Evolutionary conservation across 176 grass and related monocot species (phyloP), one percentile per base, ranked within the genome.

Genomic region (Saccharum spontaneum): DNA sequence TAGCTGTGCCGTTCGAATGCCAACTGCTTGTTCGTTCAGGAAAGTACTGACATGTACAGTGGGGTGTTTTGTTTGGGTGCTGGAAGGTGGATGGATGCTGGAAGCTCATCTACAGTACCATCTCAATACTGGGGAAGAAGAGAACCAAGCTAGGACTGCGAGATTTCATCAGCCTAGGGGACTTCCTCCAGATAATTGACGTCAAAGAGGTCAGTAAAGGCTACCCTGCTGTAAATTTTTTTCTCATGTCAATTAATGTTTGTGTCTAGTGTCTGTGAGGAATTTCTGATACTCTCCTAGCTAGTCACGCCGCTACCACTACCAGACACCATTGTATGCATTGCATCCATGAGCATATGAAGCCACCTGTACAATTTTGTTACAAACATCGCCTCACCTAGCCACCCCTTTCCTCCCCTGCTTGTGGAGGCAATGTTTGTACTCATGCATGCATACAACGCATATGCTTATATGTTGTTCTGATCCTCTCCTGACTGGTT

Each of bases 81-180:
- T 89, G 34, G 36, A 75, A 98, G 93, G 93, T 95, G 76, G 89
- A 92, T 77, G 95, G 95, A 80, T 86, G 84, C 77, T 98, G 95
- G 94, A 97, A 87, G 87, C 85, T 98, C 82, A 66, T 98, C 84
- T 98, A 98, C 11, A 98, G 91, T 80, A 98, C 95, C 6, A 89
- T 98, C 73, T 91, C 95, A 2, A 92, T 95, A 22, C 89, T 98
- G 38, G 95, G 89, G 7, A 83, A 88, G 23, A 98, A 84, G 87
- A 89, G 95, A 62, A 95, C 95, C 34, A 87, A 88, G 55, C 8
- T 98, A 59, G 95, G 95, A 23, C 69, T 98, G 26, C 75, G 95
- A 30, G 93, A 86, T 79, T 95, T 98, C 83, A 93, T 95, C 52
- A 85, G 79, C 74, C n/a, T 98, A 16, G 91, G 89, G 40, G 95